Evolutionary conservation across 2,329 filamentous ascomycete genomes (phyloP).

Genomic region (Penicillium sp.): DNA sequence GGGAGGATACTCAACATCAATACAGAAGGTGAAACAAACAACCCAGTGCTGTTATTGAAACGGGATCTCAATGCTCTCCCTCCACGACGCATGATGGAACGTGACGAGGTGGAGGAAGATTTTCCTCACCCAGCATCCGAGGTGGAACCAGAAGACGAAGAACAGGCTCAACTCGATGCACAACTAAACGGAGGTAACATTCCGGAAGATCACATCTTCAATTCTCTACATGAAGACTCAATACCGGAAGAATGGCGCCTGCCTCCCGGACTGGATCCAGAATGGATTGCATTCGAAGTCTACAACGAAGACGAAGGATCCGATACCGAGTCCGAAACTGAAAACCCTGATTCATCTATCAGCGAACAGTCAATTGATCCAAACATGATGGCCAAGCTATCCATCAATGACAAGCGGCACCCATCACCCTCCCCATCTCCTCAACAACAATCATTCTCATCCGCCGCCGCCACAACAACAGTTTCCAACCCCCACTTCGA

Average conservation of each 20-base stretch:
- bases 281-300: slow-evolving; percentile 90
- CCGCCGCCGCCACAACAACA: slow-evolving; percentile 26
- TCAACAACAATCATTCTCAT: slow-evolving; percentile 18
- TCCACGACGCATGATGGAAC: slow-evolving; percentile 58
- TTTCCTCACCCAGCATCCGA: slow-evolving; percentile 30
- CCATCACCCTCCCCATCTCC: slow-evolving; percentile 39
- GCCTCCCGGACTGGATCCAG: slow-evolving; percentile 74
- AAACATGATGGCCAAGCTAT: slow-evolving; percentile 50
- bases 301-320: slow-evolving; percentile 64
- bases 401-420: slow-evolving; percentile 33
- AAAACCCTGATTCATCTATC: slow-evolving; percentile 21
- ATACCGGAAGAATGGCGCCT: slow-evolving; percentile 56
- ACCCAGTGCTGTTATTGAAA: slow-evolving; percentile 72
- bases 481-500: slow-evolving; percentile 51
- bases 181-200: slow-evolving; percentile 31
- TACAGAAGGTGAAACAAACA: slow-evolving; percentile 65
- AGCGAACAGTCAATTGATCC: slow-evolving; percentile 41
- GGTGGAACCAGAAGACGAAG: slow-evolving; percentile 42
- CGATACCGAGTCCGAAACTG: slow-evolving; percentile 52
- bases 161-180: slow-evolving; percentile 41
- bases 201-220: slow-evolving; percentile 15
- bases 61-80: slow-evolving; percentile 65
- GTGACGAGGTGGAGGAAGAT: slow-evolving; percentile 41
- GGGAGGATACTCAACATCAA: slow-evolving; percentile 86
- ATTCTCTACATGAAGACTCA: slow-evolving; percentile 30